These are phyloP conservation scores for Venturiaceae sp. DNA, from an alignment of 2,329 filamentous ascomycete species.

Conservation along the genomic window DNA sequence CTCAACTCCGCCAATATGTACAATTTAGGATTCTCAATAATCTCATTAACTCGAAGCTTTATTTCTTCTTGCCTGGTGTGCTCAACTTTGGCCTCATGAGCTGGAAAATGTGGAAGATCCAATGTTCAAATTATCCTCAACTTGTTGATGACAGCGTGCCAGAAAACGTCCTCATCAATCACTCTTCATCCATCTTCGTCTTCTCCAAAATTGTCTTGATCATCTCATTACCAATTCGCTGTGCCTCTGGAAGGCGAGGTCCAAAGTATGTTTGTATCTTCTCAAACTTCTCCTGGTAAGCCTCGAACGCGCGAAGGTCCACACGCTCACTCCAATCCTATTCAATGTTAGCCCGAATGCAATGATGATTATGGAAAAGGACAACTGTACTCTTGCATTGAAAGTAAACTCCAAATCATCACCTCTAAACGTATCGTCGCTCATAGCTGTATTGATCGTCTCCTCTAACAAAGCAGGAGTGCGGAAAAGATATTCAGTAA, in stretches of 20 bases:
- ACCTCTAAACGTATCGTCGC: conserved; percentile 84
- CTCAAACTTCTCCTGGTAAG: conserved; percentile 85
- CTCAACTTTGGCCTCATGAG: no score
- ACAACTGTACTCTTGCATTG: conserved; percentile 58
- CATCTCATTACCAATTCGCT: conserved; percentile 88
- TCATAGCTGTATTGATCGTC: conserved; percentile 73
- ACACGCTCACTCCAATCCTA: conserved; percentile 92
- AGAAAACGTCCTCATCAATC: no score
- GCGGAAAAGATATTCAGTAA: conserved; percentile 93
- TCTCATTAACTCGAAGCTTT: no score
- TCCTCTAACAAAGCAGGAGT: conserved; percentile 73
- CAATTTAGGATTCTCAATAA: no score
- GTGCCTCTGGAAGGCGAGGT: conserved; percentile 79
- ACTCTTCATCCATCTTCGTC: conserved; percentile 27
- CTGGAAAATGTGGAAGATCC: no score
- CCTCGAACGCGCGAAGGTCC: conserved; percentile 81
- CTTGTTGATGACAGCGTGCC: no score
- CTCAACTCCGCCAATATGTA: no score
- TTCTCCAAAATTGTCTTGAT: conserved; percentile 90
- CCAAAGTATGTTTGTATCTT: conserved; percentile 87
- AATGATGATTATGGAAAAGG: not conserved
- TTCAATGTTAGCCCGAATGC: not conserved
- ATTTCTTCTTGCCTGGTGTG: no score
- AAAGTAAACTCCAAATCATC: conserved; percentile 98
- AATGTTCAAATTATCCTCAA: no score